These are phyloP conservation scores for Pseudogymnoascus sp. DNA, from an alignment of 2,329 filamentous ascomycete genomes.

Conservation along the genomic window DNA sequence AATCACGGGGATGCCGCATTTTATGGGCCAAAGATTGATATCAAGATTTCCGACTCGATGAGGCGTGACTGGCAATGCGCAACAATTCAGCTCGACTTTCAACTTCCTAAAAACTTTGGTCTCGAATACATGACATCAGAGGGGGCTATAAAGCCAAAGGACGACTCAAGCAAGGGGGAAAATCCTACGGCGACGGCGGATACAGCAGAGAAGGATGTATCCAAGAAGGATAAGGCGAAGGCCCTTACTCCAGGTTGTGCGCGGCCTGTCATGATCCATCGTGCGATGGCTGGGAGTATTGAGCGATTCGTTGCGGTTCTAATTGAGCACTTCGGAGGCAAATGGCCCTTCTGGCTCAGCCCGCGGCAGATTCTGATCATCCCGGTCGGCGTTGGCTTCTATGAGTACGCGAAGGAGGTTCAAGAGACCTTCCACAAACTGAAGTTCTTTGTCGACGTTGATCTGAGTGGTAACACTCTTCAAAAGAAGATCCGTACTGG, in stretches of 20 bases:
- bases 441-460: constrained; percentile 63
- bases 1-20: constrained; percentile 96
- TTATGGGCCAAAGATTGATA: constrained; percentile 98
- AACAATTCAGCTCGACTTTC: constrained; percentile 91
- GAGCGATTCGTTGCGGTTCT: constrained; percentile 65
- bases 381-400: constrained; percentile 63
- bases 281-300: constrained; percentile 68
- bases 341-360: constrained; percentile 85
- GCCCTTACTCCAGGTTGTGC: constrained; percentile 60
- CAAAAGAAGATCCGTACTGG: constrained; percentile 84
- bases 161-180: constrained; percentile 19
- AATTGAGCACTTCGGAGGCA: constrained; percentile 76
- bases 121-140: constrained; percentile 78
- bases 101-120: constrained; percentile 76
- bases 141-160: constrained; percentile 36
- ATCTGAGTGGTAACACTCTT: constrained; percentile 69
- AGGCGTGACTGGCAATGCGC: constrained; percentile 81
- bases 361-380: constrained; percentile 76
- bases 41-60: constrained; percentile 84
- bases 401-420: constrained; percentile 69
- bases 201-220: constrained; percentile 23
- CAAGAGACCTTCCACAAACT: constrained; percentile 58
- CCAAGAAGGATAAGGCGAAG: constrained; percentile 36
- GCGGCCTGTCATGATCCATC: constrained; percentile 79
- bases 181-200: neutral